These are phyloP conservation scores for Gleditsia sinensis DNA, from an alignment of 306 rosid species.

Conservation along the genomic window DNA sequence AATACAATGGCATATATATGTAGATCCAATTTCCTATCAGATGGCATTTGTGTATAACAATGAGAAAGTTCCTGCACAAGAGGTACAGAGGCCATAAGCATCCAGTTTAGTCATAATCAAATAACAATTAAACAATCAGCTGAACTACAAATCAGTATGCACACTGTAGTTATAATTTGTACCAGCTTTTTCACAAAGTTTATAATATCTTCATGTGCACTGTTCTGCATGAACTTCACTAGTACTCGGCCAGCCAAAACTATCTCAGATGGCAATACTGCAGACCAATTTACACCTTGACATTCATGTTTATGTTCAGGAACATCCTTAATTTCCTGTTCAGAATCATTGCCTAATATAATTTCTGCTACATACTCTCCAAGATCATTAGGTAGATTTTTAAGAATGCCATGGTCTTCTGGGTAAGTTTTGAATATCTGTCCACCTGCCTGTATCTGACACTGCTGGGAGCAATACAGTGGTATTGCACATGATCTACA, in stretches of 20 bases:
- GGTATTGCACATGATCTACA: slow-evolving; percentile 85
- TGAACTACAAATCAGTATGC: slow-evolving; percentile 28
- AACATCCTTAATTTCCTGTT: slow-evolving; percentile 48
- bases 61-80: slow-evolving; percentile 77
- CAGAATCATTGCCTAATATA: slow-evolving; percentile 42
- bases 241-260: slow-evolving; percentile 86
- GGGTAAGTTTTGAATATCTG: slow-evolving; percentile 30
- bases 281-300: slow-evolving; percentile 78
- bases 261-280: slow-evolving; percentile 75
- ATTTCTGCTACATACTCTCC: slow-evolving; percentile 50
- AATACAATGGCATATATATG: slow-evolving; percentile 70
- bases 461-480: slow-evolving; percentile 69
- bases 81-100: slow-evolving; percentile 40
- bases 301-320: slow-evolving; percentile 85
- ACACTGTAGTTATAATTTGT: slow-evolving; percentile 30
- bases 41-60: slow-evolving; percentile 52
- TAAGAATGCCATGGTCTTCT: slow-evolving; percentile 37
- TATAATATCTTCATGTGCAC: slow-evolving; percentile 38
- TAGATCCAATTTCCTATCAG: slow-evolving; percentile 76
- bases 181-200: slow-evolving; percentile 59
- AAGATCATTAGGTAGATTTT: slow-evolving; percentile 52
- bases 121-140: slow-evolving; percentile 25
- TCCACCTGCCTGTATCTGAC: slow-evolving; percentile 76
- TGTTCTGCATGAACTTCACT: slow-evolving; percentile 45
- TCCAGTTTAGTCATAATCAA: slow-evolving; percentile 30